Evolutionary conservation across 208 protist genomes (phyloP), one percentile per base, ranked within the genome.

Genomic region (Naegleria fowleri): DNA sequence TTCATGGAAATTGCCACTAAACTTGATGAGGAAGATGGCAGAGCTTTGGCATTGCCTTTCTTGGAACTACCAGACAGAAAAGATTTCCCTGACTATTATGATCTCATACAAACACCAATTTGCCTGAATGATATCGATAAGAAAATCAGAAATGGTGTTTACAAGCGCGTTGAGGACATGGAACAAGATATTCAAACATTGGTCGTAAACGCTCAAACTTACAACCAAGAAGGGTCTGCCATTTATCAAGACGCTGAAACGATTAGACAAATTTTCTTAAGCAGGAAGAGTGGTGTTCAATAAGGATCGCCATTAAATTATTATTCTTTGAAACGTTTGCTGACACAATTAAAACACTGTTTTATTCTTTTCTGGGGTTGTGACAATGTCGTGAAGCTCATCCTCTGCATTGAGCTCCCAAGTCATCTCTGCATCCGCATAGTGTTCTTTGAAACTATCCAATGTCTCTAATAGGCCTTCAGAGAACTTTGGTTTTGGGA

Each of bases 81-180:
- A 89, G 29, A 11, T 16, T 89, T 40, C 22, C n/a, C 86, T 25
- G 48, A 59, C 59, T 89, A 89, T 67, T 89, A 89, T 67, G n/a
- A 67, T 19, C 5, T 89, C 0, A 89, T 89, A 29, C 4, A 38
- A 0, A 33, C 55, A 2, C 86, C 86, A 75, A 89, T 89, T 25
- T 52, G 43, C 29, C 39, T 89, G 6, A 15, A 67, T 67, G 29
- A 33, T 13, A 67, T 89, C 22, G n/a, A 67, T 11, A 5, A 38
- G 11, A 89, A 89, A 25, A 67, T 89, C 29, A 15, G 11, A 38
- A 67, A 89, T 29, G 22, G 33, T 7, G 3, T 29, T 36, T 89
- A 89, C 39, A n/a, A 9, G 7, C 15, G 39, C 36, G 22, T 89
- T 19, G n/a, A 67, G 6, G 86, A 89, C 22, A 89, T 89, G 86